Conservation (phyloP, 2,329 filamentous ascomycete genomes). For the Penicillium sp. region DNA sequence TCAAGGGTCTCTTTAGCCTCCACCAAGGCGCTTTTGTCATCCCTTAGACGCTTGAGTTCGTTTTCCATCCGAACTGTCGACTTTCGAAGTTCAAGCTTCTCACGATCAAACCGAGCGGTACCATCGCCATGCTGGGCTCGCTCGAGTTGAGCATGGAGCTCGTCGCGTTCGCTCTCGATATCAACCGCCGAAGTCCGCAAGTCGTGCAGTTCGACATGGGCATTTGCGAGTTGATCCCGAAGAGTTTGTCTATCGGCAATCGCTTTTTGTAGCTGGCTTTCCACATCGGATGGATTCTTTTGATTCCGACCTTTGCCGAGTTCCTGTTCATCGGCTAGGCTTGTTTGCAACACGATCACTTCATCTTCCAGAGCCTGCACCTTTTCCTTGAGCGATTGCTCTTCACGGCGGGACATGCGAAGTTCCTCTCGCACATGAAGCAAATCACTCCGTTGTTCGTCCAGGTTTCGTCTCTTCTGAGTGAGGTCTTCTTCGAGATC, state of each 20-base stretch:
- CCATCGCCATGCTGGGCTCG: slow-evolving; percentile 51
- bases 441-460: slow-evolving; percentile 61
- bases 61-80: slow-evolving; percentile 62
- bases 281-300: slow-evolving; percentile 54
- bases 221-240: slow-evolving; percentile 57
- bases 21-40: slow-evolving; percentile 55
- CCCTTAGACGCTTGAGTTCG: slow-evolving; percentile 59
- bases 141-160: slow-evolving; percentile 57
- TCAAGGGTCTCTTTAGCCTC: slow-evolving; percentile 57
- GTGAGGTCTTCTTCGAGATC: slow-evolving; percentile 67
- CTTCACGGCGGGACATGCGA: slow-evolving; percentile 60
- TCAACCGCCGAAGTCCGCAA: slow-evolving; percentile 54
- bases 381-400: slow-evolving; percentile 58
- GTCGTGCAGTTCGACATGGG: slow-evolving; percentile 56
- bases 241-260: slow-evolving; percentile 57
- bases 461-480: slow-evolving; percentile 58
- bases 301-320: slow-evolving; percentile 54
- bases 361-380: slow-evolving; percentile 67
- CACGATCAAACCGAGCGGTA: slow-evolving; percentile 58
- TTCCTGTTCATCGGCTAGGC: slow-evolving; percentile 59
- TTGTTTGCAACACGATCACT: slow-evolving; percentile 64
- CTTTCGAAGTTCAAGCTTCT: slow-evolving; percentile 62
- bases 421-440: slow-evolving; percentile 63
- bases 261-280: slow-evolving; percentile 52
- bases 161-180: slow-evolving; percentile 60